These are phyloP conservation scores for Tremella mesenterica DNA, from an alignment of 768 basidiomycete genomes.

Conservation along the genomic window DNA sequence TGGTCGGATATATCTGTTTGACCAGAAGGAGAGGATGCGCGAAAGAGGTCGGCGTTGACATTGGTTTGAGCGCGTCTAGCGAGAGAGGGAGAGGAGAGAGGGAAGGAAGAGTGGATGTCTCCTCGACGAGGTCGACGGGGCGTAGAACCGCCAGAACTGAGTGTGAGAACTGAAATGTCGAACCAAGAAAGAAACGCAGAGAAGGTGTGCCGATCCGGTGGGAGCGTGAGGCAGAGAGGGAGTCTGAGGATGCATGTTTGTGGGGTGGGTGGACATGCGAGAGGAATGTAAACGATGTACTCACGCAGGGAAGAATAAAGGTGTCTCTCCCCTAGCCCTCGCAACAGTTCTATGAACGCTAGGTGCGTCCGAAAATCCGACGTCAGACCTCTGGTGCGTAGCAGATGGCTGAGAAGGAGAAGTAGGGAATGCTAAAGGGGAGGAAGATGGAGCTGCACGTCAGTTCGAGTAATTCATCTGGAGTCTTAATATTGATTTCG, in stretches of 20 bases:
- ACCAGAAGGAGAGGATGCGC: constrained; percentile 25
- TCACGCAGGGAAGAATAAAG: constrained; percentile 48
- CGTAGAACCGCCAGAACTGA: constrained; percentile 49
- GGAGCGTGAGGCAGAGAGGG: no score
- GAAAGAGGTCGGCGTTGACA: constrained; percentile 53
- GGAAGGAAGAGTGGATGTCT: constrained; percentile 80
- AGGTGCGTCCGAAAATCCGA: constrained; percentile 5
- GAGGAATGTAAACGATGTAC: constrained; percentile 3
- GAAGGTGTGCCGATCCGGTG: no score
- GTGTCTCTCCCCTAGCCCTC: constrained; percentile 28
- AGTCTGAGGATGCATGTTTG: no score
- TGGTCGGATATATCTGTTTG: no score
- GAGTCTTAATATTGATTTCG: not conserved
- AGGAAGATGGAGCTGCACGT: constrained; percentile 19
- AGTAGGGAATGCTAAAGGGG: constrained; percentile 32
- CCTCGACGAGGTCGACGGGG: constrained; percentile 68
- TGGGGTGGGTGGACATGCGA: no score
- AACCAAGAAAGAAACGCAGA: no score
- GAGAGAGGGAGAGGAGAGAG: constrained; percentile 50
- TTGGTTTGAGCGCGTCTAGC: constrained; percentile 39
- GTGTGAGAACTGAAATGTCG: constrained; percentile 6
- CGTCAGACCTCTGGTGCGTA: not conserved
- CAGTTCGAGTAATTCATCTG: no score
- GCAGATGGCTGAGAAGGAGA: constrained; percentile 19
- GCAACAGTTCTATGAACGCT: constrained; percentile 5